phyloP scores from a whole-genome alignment of 2,329 filamentous ascomycete species.

The Hymenoscyphus infarciens region DNA sequence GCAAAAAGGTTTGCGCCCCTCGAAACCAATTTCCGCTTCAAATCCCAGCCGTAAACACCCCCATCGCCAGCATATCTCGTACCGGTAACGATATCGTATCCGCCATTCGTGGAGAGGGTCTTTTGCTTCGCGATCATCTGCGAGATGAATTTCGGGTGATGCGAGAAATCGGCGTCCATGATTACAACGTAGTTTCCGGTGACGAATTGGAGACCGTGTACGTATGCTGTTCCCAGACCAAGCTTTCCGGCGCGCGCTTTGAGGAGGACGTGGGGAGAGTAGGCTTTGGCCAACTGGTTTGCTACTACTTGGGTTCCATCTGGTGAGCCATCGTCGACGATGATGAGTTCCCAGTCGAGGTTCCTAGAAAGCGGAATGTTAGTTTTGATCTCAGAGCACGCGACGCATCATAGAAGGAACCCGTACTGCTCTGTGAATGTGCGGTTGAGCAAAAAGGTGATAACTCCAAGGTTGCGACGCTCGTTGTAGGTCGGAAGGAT shows the following conservation, averaged over 20 bases:
- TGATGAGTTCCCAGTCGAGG: constrained; percentile 94
- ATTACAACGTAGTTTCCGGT: constrained; percentile 97
- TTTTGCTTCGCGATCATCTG: constrained; percentile 84
- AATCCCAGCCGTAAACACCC: constrained; percentile 94
- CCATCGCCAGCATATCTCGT: constrained; percentile 88
- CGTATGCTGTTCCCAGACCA: constrained; percentile 33
- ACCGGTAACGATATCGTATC: constrained; percentile 96
- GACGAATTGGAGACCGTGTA: constrained; percentile 64
- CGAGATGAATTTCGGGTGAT: constrained; percentile 98
- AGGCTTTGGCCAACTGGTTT: constrained; percentile 83
- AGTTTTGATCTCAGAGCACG: neutral
- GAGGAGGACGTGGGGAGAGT: constrained; percentile 74
- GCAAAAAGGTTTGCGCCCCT: constrained; percentile 91
- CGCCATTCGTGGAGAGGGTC: constrained; percentile 45
- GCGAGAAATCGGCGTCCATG: constrained; percentile 99
- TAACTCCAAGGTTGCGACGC: constrained; percentile 92
- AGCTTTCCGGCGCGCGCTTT: constrained; percentile 77
- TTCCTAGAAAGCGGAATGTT: constrained; percentile 52
- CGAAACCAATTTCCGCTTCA: constrained; percentile 82
- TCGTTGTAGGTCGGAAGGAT: constrained; percentile 99
- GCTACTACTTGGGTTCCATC: constrained; percentile 92
- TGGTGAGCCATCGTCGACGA: constrained; percentile 96
- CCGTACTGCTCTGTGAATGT: constrained; percentile 84
- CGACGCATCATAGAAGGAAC: neutral
- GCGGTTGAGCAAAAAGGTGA: constrained; percentile 79